Base-by-base conservation (phyloP, 768 basidiomycete species). In the Coprinopsis marcescibilis region DNA sequence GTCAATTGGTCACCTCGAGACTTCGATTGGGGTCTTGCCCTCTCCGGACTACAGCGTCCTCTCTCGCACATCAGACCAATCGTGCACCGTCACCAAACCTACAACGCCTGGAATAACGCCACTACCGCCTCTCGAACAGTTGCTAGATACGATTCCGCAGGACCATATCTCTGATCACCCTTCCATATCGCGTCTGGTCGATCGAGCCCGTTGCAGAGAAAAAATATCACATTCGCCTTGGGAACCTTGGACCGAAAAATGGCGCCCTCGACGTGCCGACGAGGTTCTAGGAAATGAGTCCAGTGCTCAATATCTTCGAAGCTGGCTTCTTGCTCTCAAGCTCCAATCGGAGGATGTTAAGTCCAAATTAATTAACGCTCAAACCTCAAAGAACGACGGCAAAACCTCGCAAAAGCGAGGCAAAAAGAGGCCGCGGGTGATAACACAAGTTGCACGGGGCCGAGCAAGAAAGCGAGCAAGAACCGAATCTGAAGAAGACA, bases 211-310 rank as follows among this genome's bases (percentile, higher is more conserved):
- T 24, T 50, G 55, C 25, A 54, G 53, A 15, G 51, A 50, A 29
- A 50, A 52, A 8, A 30, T 32, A n/a, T 46, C 52, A 32, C 55
- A 52, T 7, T 55, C 62, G 19, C 55, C 66, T 32, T 67, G 72
- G 30, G 72, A 78, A 32, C 62, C 76, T 11, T 94, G 91, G 89
- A 65, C 74, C 15, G 78, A 83, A 37, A 83, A 77, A 55, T 93
- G 85, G 77, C 79, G 77, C 15, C 92, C 92, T 20, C 73, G 72
- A 43, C 67, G 73, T 33, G 89, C 89, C 11, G 73, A 76, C 19
- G 78, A 93, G 50, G 80, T 92, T 3, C 69, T 95, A 1, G 89
- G 89, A 5, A 93, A 92, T 57, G 81, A 88, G 60, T 59, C 63
- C 7, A 76, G 78, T 40, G 84, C 90, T 1, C 55, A 70, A 21